phyloP scores from a whole-genome alignment of 768 basidiomycete species.

The Lactarius tabidus region DNA sequence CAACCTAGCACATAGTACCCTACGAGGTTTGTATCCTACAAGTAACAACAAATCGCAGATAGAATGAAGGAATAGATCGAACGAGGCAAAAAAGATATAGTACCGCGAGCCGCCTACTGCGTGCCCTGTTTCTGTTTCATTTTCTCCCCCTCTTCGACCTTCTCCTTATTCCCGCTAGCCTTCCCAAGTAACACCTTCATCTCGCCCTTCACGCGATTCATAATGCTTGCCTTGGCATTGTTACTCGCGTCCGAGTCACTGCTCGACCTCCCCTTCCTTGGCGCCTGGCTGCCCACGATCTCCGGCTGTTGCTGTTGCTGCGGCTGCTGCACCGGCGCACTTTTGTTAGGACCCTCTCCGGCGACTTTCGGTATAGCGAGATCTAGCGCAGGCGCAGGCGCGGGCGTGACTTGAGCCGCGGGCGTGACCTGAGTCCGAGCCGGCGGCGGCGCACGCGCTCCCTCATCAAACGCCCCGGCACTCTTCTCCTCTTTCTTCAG shows the following conservation, averaged over 20 bases:
- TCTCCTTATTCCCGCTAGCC: conserved; percentile 17
- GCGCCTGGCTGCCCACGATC: background rate
- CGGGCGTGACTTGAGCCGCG: background rate
- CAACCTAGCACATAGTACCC: too few relatives aligned
- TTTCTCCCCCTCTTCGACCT: conserved; percentile 21
- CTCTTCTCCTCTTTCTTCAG: background rate
- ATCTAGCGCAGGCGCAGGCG: background rate
- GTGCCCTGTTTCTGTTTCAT: conserved; percentile 16
- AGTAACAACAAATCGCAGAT: too few relatives aligned
- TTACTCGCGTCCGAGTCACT: conserved; percentile 21
- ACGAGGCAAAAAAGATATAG: too few relatives aligned
- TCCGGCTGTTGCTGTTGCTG: background rate
- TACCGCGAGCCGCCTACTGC: background rate
- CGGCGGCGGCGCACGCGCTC: background rate
- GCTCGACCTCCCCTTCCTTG: conserved; percentile 14
- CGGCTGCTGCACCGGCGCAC: background rate
- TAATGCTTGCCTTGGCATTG: conserved; percentile 14
- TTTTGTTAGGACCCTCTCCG: background rate
- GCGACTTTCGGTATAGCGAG: background rate
- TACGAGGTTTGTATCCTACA: too few relatives aligned
- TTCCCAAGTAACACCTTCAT: conserved; percentile 22
- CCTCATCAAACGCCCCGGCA: background rate
- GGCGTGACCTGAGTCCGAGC: background rate
- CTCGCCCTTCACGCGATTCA: conserved; percentile 21
- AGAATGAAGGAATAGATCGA: too few relatives aligned